phyloP scores from a whole-genome alignment of 257 asterid species.

The Fraxinus quadrangulata region DNA sequence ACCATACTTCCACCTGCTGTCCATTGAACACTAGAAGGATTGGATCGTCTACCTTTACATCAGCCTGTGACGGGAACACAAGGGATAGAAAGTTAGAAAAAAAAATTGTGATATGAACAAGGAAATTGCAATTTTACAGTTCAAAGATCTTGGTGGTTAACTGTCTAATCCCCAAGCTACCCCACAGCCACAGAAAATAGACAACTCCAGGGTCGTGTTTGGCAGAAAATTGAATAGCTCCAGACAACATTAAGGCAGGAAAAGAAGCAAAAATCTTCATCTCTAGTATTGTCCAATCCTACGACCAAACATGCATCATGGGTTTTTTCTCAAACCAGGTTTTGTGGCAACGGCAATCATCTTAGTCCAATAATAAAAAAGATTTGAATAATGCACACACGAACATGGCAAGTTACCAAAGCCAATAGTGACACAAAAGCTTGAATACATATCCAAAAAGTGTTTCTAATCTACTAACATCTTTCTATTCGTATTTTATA shows the following conservation, averaged over 20 bases:
- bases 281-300: too few relatives aligned
- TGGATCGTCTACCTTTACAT: conserved; percentile 83
- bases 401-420: neutral
- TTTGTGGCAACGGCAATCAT: too few relatives aligned
- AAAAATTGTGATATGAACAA: neutral
- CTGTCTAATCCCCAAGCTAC: neutral
- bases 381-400: neutral
- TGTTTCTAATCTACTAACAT: too few relatives aligned
- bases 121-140: conserved; percentile 1
- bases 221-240: neutral
- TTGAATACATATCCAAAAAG: too few relatives aligned
- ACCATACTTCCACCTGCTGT: conserved; percentile 96
- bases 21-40: conserved; percentile 60
- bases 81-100: conserved; percentile 6
- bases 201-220: neutral
- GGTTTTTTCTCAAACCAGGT: neutral
- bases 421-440: neutral
- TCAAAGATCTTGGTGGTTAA: neutral
- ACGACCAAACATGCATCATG: neutral
- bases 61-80: conserved; percentile 57
- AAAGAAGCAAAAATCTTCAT: too few relatives aligned
- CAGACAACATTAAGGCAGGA: neutral
- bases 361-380: neutral
- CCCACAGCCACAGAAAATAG: neutral
- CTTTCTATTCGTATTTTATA: too few relatives aligned